Conservation (phyloP, 2,329 filamentous ascomycete species). For the Stagonosporopsis chrysanthemi region DNA sequence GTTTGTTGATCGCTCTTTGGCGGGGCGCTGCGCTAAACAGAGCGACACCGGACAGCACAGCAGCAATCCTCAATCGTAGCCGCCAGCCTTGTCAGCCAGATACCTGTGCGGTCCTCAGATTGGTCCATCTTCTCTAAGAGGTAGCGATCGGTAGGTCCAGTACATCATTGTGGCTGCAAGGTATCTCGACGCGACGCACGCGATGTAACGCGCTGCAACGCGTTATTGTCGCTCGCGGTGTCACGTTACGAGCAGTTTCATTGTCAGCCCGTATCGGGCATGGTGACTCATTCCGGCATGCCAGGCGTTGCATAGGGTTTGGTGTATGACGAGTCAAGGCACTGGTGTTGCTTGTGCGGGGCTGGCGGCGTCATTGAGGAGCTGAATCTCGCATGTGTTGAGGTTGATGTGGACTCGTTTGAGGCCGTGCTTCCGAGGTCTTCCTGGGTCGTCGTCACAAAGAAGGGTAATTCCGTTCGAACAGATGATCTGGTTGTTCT, state of each 20-base stretch:
- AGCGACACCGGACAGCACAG: slow-evolving; percentile 10
- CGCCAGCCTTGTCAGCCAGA: background rate
- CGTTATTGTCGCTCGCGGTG: slow-evolving; percentile 19
- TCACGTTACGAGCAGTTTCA: slow-evolving; percentile 16
- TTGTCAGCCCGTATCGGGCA: slow-evolving; percentile 6
- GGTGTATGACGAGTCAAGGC: slow-evolving; percentile 4
- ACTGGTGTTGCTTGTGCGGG: slow-evolving; percentile 4
- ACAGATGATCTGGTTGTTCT: background rate
- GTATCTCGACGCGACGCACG: slow-evolving; percentile 13
- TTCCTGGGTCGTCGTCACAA: background rate
- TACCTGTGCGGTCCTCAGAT: background rate
- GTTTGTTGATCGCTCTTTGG: slow-evolving; percentile 21
- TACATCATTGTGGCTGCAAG: slow-evolving; percentile 1
- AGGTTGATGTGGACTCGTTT: slow-evolving; percentile 1
- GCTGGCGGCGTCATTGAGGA: slow-evolving; percentile 9
- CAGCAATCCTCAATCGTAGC: background rate
- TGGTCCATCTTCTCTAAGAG: background rate
- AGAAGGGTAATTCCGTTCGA: background rate
- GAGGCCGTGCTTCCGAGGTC: slow-evolving; percentile 1
- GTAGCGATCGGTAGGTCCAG: background rate
- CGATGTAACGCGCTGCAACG: slow-evolving; percentile 23
- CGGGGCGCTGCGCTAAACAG: slow-evolving; percentile 18
- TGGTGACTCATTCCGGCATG: slow-evolving; percentile 16
- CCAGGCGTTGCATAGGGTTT: slow-evolving; percentile 10
- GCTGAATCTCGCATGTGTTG: slow-evolving; percentile 8